Conservation (phyloP, 1,139 yeast genomes). For the Lodderomyces pseudojiufengensis region DNA sequence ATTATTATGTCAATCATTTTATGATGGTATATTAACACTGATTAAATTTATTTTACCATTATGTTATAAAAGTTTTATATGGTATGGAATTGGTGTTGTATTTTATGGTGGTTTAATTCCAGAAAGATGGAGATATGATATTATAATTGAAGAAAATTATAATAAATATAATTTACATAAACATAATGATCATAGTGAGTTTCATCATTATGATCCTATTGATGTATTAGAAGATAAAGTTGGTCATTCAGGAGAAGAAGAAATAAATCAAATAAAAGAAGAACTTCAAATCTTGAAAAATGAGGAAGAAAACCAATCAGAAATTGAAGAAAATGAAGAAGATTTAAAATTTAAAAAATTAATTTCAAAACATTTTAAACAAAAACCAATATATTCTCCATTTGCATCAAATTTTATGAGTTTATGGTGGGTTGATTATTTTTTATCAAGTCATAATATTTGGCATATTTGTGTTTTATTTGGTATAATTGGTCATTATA, state of each 20-base stretch:
- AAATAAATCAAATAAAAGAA: constrained; percentile 39
- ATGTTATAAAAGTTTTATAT: constrained; percentile 56
- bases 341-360: constrained; percentile 29
- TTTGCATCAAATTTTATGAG: constrained; percentile 51
- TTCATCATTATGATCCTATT: constrained; percentile 19
- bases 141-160: constrained; percentile 43
- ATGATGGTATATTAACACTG: constrained; percentile 55
- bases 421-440: constrained; percentile 83
- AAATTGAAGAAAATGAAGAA: constrained; percentile 9
- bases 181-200: constrained; percentile 16
- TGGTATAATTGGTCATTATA: constrained; percentile 85
- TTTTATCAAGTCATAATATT: constrained; percentile 75
- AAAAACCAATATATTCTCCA: constrained; percentile 43
- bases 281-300: too few species aligned
- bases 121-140: constrained; percentile 78
- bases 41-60: constrained; percentile 59
- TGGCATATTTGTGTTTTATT: constrained; percentile 92
- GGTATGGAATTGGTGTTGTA: constrained; percentile 80
- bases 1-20: constrained; percentile 51
- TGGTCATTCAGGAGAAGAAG: constrained; percentile 44
- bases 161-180: constrained; percentile 15
- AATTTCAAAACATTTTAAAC: constrained; percentile 53
- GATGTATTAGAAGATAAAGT: constrained; percentile 37
- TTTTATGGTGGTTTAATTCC: constrained; percentile 89
- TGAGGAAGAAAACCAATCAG: constrained; percentile 13